These are phyloP conservation scores for Apiotrichum siamense DNA, from an alignment of 1,284 basidiomycete species.

Conservation along the genomic window DNA sequence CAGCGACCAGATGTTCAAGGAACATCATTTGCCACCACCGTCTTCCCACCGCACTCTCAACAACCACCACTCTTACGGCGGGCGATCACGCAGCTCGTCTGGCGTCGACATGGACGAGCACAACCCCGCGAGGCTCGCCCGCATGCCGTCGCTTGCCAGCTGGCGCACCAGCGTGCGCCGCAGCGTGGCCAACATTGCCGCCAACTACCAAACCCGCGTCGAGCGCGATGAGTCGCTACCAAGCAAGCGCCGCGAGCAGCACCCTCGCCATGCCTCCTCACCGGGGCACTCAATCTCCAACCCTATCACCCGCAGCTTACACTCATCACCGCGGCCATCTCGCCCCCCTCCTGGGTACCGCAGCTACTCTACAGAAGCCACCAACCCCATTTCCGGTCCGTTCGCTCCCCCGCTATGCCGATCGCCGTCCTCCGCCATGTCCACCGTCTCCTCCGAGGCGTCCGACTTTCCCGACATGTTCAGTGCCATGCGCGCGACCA, in stretches of 20 bases:
- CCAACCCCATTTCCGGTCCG: background rate
- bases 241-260: background rate
- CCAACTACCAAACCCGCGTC: background rate
- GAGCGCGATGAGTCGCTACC: background rate
- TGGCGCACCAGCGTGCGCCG: slow-evolving; percentile 2
- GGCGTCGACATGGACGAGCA: background rate
- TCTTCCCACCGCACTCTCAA: background rate
- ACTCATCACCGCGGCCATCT: background rate
- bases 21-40: background rate
- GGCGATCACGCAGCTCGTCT: background rate
- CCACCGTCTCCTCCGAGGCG: background rate
- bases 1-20: background rate
- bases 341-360: background rate
- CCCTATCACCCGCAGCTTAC: background rate
- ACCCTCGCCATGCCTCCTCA: background rate
- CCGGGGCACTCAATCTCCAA: background rate
- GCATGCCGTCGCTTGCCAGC: background rate
- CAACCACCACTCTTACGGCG: background rate
- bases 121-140: background rate
- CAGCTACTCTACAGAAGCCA: background rate
- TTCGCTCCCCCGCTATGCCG: background rate
- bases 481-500: background rate
- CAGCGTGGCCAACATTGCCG: background rate
- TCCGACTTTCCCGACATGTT: slow-evolving; percentile 10
- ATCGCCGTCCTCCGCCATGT: background rate